phyloP scores from a whole-genome alignment of 768 basidiomycete species.

The Termitomyces sp. region DNA sequence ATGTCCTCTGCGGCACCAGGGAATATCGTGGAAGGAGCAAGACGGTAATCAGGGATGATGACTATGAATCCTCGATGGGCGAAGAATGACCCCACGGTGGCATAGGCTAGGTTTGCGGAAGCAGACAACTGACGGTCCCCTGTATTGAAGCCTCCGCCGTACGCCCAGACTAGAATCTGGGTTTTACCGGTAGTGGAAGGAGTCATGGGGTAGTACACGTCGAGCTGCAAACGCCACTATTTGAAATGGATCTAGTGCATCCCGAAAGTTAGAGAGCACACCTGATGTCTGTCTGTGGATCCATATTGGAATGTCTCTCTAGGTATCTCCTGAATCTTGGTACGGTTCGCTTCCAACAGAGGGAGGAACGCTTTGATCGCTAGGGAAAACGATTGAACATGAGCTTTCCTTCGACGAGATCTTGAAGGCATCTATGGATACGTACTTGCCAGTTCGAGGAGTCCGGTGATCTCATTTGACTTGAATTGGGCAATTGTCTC shows the following conservation, averaged over 20 bases:
- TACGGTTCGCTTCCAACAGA: conserved; percentile 43
- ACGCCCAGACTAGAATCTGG: conserved; percentile 59
- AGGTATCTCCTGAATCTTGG: conserved; percentile 44
- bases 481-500: conserved; percentile 29
- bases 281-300: conserved; percentile 45
- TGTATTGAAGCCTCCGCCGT: conserved; percentile 60
- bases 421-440: background rate
- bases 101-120: conserved; percentile 49
- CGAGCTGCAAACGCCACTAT: conserved; percentile 39
- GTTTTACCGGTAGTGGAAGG: conserved; percentile 19
- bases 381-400: too few species aligned
- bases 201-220: conserved; percentile 57
- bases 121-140: conserved; percentile 47
- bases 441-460: conserved; percentile 35
- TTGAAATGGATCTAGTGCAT: background rate
- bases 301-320: conserved; percentile 59
- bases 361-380: conserved; percentile 22
- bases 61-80: conserved; percentile 55
- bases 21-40: conserved; percentile 54
- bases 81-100: conserved; percentile 60
- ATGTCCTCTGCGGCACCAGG: conserved; percentile 56
- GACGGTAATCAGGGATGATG: conserved; percentile 68
- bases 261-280: conserved; percentile 16
- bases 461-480: conserved; percentile 25
- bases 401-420: background rate